These are phyloP conservation scores for Parascedosporium putredinis DNA, from an alignment of 2,329 filamentous ascomycete genomes.

Conservation along the genomic window DNA sequence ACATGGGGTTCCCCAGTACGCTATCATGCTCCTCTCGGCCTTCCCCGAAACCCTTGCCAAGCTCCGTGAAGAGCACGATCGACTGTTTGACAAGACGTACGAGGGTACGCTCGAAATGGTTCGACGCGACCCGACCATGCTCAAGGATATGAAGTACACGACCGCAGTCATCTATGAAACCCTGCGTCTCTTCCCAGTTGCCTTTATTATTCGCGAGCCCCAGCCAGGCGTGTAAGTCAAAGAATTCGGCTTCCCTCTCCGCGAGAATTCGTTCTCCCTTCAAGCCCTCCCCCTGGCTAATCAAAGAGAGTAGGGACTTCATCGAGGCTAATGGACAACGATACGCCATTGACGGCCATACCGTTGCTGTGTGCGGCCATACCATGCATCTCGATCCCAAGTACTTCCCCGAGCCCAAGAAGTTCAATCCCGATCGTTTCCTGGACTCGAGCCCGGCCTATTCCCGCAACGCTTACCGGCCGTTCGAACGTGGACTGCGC, in stretches of 20 bases:
- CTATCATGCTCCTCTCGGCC: slow-evolving; percentile 14
- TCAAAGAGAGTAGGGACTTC: too few species aligned
- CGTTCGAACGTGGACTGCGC: slow-evolving; percentile 27
- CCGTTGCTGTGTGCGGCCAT: slow-evolving; percentile 12
- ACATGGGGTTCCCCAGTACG: too few species aligned
- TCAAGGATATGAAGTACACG: slow-evolving; percentile 41
- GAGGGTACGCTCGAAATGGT: slow-evolving; percentile 22
- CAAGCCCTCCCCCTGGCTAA: too few species aligned
- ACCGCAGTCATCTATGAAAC: slow-evolving; percentile 44
- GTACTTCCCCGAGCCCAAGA: slow-evolving; percentile 25
- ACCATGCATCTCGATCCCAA: slow-evolving; percentile 19
- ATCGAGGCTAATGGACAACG: slow-evolving; percentile 26
- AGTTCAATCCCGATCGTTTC: slow-evolving; percentile 33
- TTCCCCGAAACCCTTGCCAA: slow-evolving; percentile 15
- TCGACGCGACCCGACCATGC: slow-evolving; percentile 28
- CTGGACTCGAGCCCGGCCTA: slow-evolving; percentile 11
- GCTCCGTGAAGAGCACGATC: slow-evolving; percentile 20
- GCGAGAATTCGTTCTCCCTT: too few species aligned
- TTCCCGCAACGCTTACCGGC: slow-evolving; percentile 12
- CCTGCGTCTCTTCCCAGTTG: slow-evolving; percentile 39
- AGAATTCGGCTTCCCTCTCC: too few species aligned
- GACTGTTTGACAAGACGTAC: slow-evolving; percentile 17
- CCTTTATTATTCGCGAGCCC: slow-evolving; percentile 26
- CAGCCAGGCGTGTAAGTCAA: slow-evolving; percentile 10
- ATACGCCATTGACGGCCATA: slow-evolving; percentile 25